Base-by-base conservation (phyloP, 176 grass and related monocot genomes). In the Phoenix roebelenii region DNA sequence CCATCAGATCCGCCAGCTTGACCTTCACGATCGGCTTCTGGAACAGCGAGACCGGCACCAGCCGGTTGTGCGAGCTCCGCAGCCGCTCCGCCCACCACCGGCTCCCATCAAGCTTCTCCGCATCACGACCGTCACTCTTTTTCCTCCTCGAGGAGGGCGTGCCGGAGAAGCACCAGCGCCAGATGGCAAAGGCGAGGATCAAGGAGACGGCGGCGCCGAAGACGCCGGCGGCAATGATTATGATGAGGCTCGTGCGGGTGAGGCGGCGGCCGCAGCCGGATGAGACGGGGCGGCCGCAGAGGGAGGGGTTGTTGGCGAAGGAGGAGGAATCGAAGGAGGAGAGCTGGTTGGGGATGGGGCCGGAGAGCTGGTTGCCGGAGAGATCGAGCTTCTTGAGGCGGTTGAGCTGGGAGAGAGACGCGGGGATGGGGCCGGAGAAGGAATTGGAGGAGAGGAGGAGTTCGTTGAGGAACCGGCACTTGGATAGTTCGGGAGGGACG, bases 1-100 rank as follows among this genome's bases (percentile, higher is more conserved):
- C 3, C 65, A 68, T 56, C 18, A 68, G 65, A 56, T 68, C 65
- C 3, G 52, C 65, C 52, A 68, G 28, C 65, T 57, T 68, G 18
- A 68, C 65, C 65, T 68, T 68, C 52, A 39, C 26, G 52, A 68
- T 68, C 3, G 65, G 65, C 28, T 56, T 68, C 65, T 56, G 52
- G 28, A 68, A 68, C 65, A 68, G 52, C 18, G 28, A 68, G 18
- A 68, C 52, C 18, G 65, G 65, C 26, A 32, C 53, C 18, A 68
- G 65, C n/a, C 65, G 52, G 65, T 68, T 56, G 52, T 68, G 65
- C 9, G 51, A 17, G n/a, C 52, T 17, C 26, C 26, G 52, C 4
- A 68, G 65, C 65, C 65, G 65, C 25, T 68, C 52, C 17, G 52
- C 65, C 65, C 65, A 68, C 65, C 24, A 32, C 65, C 9, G 35